These are phyloP conservation scores for Crithidia brevicula DNA, from an alignment of 208 protist species.

Conservation along the genomic window DNA sequence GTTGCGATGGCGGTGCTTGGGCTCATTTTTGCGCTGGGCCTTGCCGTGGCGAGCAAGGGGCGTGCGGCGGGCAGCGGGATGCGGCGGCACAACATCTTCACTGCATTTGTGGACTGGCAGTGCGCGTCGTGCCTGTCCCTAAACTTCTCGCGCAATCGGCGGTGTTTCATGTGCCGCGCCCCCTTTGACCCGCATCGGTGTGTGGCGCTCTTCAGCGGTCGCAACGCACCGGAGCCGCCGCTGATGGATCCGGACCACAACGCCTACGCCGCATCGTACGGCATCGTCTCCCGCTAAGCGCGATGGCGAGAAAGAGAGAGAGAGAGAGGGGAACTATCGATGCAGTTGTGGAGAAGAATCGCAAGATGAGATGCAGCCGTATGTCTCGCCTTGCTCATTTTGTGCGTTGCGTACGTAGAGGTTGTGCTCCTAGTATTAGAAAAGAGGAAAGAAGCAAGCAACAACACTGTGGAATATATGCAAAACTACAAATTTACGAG, in stretches of 20 bases:
- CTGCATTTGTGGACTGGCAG: conserved; percentile 78
- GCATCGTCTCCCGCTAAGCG: conserved; percentile 7
- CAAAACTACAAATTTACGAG: too few relatives aligned
- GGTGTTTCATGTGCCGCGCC: conserved; percentile 74
- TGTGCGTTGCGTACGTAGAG: too few relatives aligned
- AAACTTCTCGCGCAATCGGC: conserved; percentile 72
- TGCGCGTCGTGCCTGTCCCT: conserved; percentile 62
- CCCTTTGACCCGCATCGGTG: conserved; percentile 57
- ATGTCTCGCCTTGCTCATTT: too few relatives aligned
- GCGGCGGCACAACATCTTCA: conserved; percentile 64
- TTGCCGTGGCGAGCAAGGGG: conserved; percentile 41
- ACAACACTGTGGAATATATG: too few relatives aligned
- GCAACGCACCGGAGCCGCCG: conserved; percentile 38
- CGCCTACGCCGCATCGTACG: conserved; percentile 46
- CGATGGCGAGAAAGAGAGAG: not conserved
- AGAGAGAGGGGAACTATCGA: too few relatives aligned
- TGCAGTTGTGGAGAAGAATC: too few relatives aligned
- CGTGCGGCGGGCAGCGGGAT: conserved; percentile 41
- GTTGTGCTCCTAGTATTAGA: too few relatives aligned
- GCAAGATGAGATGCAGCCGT: too few relatives aligned
- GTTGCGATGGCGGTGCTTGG: conserved; percentile 21
- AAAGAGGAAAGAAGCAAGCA: too few relatives aligned
- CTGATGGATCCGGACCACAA: conserved; percentile 76
- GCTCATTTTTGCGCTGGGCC: conserved; percentile 45
- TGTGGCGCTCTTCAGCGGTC: conserved; percentile 61